These are phyloP conservation scores for Blastocystis sp. DNA, from an alignment of 352 stramenopile genomes.

Conservation along the genomic window DNA sequence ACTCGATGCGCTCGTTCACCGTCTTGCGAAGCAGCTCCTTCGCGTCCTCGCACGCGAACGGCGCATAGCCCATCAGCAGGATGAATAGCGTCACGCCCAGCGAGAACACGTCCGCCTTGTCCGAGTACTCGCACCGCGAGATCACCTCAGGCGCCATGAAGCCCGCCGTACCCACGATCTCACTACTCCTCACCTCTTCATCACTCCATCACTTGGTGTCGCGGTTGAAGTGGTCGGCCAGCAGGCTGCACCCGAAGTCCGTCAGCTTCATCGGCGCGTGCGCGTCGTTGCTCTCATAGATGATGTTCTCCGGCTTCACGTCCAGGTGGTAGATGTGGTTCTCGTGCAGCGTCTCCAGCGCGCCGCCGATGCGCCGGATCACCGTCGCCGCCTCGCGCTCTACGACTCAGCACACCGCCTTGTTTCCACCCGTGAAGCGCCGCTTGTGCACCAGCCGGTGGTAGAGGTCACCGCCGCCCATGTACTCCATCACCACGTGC, in stretches of 20 bases:
- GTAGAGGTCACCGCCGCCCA: constrained; percentile 51
- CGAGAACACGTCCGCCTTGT: constrained; percentile 57
- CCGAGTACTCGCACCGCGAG: constrained; percentile 35
- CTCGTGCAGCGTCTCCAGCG: constrained; percentile 81
- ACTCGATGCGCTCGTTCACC: constrained; percentile 46
- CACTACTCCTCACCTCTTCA: not conserved
- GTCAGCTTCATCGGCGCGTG: constrained; percentile 76
- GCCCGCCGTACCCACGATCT: constrained; percentile 45
- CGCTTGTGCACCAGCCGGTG: constrained; percentile 18
- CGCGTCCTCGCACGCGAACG: not conserved
- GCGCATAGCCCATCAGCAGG: constrained; percentile 50
- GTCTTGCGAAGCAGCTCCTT: constrained; percentile 25
- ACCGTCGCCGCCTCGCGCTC: constrained; percentile 61
- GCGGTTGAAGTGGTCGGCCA: not conserved
- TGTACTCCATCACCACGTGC: constrained; percentile 57
- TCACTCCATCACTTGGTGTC: constrained; percentile 9
- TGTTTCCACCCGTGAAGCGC: constrained; percentile 2
- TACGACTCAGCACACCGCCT: not conserved
- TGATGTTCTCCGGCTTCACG: constrained; percentile 82
- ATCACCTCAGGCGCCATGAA: constrained; percentile 66
- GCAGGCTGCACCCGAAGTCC: constrained; percentile 80
- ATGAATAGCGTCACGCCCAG: constrained; percentile 57
- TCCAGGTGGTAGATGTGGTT: constrained; percentile 83
- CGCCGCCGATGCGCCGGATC: constrained; percentile 71
- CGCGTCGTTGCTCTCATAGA: constrained; percentile 76